Conservation (phyloP, 2,329 filamentous ascomycete species). For the Colletotrichum agaves region DNA sequence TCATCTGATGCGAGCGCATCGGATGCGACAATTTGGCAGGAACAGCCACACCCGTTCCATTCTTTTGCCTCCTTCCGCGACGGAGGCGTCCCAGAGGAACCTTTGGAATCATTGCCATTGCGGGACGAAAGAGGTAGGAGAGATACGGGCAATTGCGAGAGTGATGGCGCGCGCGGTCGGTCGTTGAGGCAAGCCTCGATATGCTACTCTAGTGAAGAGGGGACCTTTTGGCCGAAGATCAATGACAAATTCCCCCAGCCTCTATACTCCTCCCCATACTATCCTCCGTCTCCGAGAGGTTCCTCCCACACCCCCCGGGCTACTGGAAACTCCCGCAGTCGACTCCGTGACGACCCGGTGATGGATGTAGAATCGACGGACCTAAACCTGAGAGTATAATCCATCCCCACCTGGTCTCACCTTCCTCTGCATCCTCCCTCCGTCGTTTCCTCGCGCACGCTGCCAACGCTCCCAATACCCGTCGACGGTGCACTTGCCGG, state of each 20-base stretch:
- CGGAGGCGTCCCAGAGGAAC: slow-evolving; percentile 8
- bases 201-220: neutral
- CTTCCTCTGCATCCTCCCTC: neutral
- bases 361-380: neutral
- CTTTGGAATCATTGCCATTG: slow-evolving; percentile 18
- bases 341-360: slow-evolving; percentile 8
- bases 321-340: slow-evolving; percentile 14
- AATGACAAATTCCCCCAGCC: slow-evolving; percentile 18
- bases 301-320: neutral
- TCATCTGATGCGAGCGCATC: slow-evolving; percentile 17
- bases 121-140: neutral
- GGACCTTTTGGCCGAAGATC: neutral
- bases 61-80: neutral
- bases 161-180: neutral
- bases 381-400: neutral
- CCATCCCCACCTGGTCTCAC: neutral
- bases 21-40: slow-evolving; percentile 18
- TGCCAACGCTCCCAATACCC: slow-evolving; percentile 29
- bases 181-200: slow-evolving; percentile 11
- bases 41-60: neutral
- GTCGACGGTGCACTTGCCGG: slow-evolving; percentile 20
- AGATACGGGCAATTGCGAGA: neutral
- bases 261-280: neutral
- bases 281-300: neutral
- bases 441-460: neutral